Evolutionary conservation across 1,284 basidiomycete species (phyloP), one percentile per base, ranked within the genome.

Genomic region (Limonomyces culmigenus): DNA sequence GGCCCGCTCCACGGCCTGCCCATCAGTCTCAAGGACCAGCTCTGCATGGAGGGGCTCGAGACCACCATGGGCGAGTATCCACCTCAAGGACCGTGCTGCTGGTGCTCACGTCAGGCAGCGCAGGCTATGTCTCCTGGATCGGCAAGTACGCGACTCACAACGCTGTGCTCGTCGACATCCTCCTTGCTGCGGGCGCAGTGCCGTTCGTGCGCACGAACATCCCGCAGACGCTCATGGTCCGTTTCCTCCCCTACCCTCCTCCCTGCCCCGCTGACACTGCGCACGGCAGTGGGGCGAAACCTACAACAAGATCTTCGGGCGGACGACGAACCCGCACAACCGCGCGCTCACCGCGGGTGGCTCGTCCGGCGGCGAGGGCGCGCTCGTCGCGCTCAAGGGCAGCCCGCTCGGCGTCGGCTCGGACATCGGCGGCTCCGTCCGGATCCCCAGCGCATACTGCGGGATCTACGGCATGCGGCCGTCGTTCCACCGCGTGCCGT

Each of bases 341-440:
- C 56, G 64, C 2, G 44, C 46, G 4, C 53, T 66, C n/a, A 65
- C 63, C 4, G 50, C 56, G 2, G 70, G 71, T 4, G 70, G 70
- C 0, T 68, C 65, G 0, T 66, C 63, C 1, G 71, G 71, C 5
- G 71, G 71, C 5, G 71, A 74, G 49, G 62, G 66, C 5, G 68
- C 70, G 0, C 53, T 75, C 3, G 49, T 72, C 4, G 74, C 68
- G 0, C 59, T 65, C 64, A 71, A 58, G 48, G 74, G 74, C 4
- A 71, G 69, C 35, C 68, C 70, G 0, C 50, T 83, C 15, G 79
- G 78, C 10, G 65, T 83, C 2, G 78, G 78, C 5, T 74, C 74
- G 4, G 77, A 83, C 48, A 69, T 81, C 34, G 77, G 76, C 37
- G 79, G 59, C 11, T 65, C 63, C 12, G 55, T 69, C 40, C 63